Evolutionary conservation across 2,329 filamentous ascomycete species (phyloP).

Genomic region (Conoideocrella luteorostrata): DNA sequence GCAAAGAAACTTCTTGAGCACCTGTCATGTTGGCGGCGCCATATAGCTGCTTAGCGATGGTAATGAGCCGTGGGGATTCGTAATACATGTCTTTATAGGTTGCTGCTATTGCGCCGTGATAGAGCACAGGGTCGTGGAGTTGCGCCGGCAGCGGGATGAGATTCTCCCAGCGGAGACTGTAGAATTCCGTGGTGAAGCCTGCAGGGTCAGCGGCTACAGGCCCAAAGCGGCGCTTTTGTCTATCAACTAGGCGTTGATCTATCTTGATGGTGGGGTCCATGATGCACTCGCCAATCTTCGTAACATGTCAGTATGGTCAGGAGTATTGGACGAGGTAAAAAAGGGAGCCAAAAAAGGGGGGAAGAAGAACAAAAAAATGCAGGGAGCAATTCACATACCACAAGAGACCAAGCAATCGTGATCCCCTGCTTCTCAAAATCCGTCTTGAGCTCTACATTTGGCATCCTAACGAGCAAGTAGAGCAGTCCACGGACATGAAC

Average conservation of each 20-base stretch:
- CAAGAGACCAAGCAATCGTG: not conserved
- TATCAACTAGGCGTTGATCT: not conserved
- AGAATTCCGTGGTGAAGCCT: not conserved
- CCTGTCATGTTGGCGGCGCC: not conserved
- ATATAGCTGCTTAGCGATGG: not conserved
- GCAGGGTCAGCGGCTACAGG: not conserved
- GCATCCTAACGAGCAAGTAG: slow-evolving; percentile 1
- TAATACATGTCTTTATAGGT: not conserved
- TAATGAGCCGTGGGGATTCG: not conserved
- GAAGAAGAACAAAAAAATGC: not conserved
- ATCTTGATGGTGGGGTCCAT: slow-evolving; percentile 4
- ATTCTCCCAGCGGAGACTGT: slow-evolving; percentile 1
- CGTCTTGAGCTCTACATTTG: not conserved
- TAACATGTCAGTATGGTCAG: too few relatives aligned
- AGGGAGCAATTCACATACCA: not conserved
- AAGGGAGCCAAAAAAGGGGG: not conserved
- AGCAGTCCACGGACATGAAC: slow-evolving; percentile 5
- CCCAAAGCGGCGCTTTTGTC: not conserved
- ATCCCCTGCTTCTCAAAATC: slow-evolving; percentile 1
- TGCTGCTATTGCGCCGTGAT: not conserved
- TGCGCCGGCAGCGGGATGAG: slow-evolving; percentile 3
- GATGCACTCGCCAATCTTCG: slow-evolving; percentile 7
- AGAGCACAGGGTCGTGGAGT: not conserved
- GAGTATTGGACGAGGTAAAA: not conserved
- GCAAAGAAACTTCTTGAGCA: not conserved